Evolutionary conservation across 768 basidiomycete species (phyloP), one percentile per base, ranked within the genome.

Genomic region (Lactarius evosmus): DNA sequence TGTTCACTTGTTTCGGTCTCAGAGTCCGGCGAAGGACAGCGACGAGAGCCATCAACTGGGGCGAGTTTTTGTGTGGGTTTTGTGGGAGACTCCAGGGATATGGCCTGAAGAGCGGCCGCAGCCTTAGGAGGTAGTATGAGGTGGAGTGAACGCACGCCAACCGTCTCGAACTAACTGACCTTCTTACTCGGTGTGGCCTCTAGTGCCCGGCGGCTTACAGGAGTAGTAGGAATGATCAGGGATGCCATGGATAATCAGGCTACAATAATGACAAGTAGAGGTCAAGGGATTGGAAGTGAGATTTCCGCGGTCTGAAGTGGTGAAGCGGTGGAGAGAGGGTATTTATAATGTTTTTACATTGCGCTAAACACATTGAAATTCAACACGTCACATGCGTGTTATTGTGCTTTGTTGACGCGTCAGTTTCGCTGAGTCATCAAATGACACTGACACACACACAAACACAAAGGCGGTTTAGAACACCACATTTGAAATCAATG

Each of bases 151-250:
- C 38, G 8, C 25, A 30, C 36, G 52, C 19, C 22, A 16, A 22
- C 27, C 33, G 17, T 40, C 14, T 12, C 27, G 25, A 49, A 36
- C 62, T 46, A 49, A 36, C 62, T 46, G 29, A 73, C 74, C 69
- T 73, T 75, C 71, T 79, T 79, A 60, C 75, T 74, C 11, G 78
- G 78, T 1, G 78, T 77, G n/a, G 69, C 69, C 33, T 66, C 67
- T 40, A 66, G 68, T 58, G 73, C 69, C 51, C 67, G 57, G 52
- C 59, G 60, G 34, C 61, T 67, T 51, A 67, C 58, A 49, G 70
- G 61, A 19, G 69, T 67, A 58, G 66, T 59, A 5, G 68, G 66
- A 11, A 66, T 56, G 7, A 65, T 30, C 57, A 68, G 46, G 29
- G 70, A 65, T 46, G 71, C 62, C 69, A 71, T 70, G 53, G 63